Evolutionary conservation across 306 rosid species (phyloP), one percentile per base, ranked within the genome.

Genomic region (Luffa aegyptiaca): DNA sequence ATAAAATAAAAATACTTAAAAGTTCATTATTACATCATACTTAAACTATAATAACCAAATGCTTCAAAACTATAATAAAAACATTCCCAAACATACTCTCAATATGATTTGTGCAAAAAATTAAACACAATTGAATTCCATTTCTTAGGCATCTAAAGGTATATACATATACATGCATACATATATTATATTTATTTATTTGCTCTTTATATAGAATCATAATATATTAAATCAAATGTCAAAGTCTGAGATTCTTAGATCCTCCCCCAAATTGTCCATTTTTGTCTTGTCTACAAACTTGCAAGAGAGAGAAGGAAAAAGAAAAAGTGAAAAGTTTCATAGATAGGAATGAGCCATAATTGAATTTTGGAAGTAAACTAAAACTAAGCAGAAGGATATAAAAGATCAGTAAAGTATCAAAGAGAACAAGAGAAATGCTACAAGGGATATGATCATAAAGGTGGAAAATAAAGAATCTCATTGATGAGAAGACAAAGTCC

Each of bases 211-310:
- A 31, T 16, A 35, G 33, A 33, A 52, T 8, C 5, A 17, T 51
- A 51, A 74, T 52, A 74, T 74, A 33, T 51, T 48, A 72, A 49
- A 74, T 49, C 6, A 74, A 75, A 75, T 52, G 78, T 75, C 48
- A 52, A 52, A 48, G 44, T 73, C 78, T 49, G 33, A 35, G 63
- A 75, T 75, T 51, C 78, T 52, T 75, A 35, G 35, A 75, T 75
- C 78, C 63, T 49, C 61, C 63, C 63, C 48, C n/a, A 52, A 52
- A 49, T 75, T 75, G 63, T 52, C 63, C 63, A 75, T 33, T 31
- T 72, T 75, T 75, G 63, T 75, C 78, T 35, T 1, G 61, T 33
- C 61, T 49, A 3, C 36, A 49, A 73, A 49, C 78, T 73, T 73
- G 59, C 31, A 73, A 31, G 44, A 48, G 44, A 75, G 35, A 52